Conservation (phyloP, 2,329 filamentous ascomycete genomes). For the Madurella fahalii region DNA sequence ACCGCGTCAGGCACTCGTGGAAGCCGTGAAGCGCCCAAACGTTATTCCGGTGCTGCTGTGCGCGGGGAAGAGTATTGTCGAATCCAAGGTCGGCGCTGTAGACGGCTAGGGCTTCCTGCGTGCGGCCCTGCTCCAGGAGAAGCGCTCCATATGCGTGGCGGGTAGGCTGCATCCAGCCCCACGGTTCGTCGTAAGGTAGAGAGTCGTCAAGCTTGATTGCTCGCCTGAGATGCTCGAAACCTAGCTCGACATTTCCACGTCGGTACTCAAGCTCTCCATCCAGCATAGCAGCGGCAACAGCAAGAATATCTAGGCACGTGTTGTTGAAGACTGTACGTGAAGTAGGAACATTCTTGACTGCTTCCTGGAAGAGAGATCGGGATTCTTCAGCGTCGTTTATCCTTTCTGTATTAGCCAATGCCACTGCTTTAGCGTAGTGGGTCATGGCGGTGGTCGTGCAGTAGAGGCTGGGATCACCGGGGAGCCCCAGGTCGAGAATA, state of each 20-base stretch:
- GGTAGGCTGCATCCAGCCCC: slow-evolving; percentile 75
- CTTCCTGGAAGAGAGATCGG: slow-evolving; percentile 47
- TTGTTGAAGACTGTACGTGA: slow-evolving; percentile 68
- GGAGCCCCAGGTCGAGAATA: slow-evolving; percentile 53
- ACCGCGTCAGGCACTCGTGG: slow-evolving; percentile 60
- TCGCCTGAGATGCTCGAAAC: slow-evolving; percentile 55
- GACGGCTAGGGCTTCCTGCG: slow-evolving; percentile 51
- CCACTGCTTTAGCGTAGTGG: slow-evolving; percentile 65
- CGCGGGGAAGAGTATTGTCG: slow-evolving; percentile 56
- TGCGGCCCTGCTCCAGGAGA: slow-evolving; percentile 60
- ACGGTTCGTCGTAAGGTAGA: slow-evolving; percentile 69
- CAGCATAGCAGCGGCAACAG: slow-evolving; percentile 62
- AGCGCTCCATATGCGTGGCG: slow-evolving; percentile 68
- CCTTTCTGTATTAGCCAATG: slow-evolving; percentile 55
- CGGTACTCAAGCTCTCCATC: slow-evolving; percentile 72
- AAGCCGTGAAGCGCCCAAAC: slow-evolving; percentile 73
- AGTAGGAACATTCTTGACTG: slow-evolving; percentile 49
- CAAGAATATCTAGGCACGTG: slow-evolving; percentile 58
- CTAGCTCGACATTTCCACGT: slow-evolving; percentile 50
- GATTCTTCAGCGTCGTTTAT: slow-evolving; percentile 52
- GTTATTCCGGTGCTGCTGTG: slow-evolving; percentile 66
- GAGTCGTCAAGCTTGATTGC: slow-evolving; percentile 58
- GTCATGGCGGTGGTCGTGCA: slow-evolving; percentile 65
- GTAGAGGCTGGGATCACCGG: slow-evolving; percentile 57
- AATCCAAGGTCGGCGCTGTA: slow-evolving; percentile 61